Evolutionary conservation across 1,284 basidiomycete species (phyloP).

Genomic region (Ustilago loliicola): DNA sequence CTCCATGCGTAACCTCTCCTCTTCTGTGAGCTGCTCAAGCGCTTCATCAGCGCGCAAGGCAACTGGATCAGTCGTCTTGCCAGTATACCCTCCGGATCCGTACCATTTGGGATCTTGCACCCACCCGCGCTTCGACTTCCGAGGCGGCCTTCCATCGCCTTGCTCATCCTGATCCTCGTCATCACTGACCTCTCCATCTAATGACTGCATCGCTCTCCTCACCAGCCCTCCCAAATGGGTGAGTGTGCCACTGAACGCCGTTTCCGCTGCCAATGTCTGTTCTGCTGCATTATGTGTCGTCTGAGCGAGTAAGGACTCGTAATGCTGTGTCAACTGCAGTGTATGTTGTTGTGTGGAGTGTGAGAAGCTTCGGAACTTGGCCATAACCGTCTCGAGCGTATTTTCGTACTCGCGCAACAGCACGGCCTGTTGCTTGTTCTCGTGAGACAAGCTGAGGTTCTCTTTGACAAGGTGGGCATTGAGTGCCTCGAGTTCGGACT

Average conservation of each 20-base stretch:
- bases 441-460: slow-evolving; percentile 89
- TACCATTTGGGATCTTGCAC: slow-evolving; percentile 58
- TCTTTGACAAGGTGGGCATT: slow-evolving; percentile 92
- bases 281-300: slow-evolving; percentile 56
- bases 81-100: slow-evolving; percentile 65
- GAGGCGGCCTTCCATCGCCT: slow-evolving; percentile 5
- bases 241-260: slow-evolving; percentile 54
- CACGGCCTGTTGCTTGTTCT: slow-evolving; percentile 90
- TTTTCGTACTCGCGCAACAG: slow-evolving; percentile 94
- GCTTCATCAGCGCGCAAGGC: slow-evolving; percentile 52
- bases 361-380: slow-evolving; percentile 92
- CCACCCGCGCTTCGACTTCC: slow-evolving; percentile 41
- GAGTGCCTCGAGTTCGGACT: slow-evolving; percentile 89
- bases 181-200: slow-evolving; percentile 57
- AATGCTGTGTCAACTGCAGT: slow-evolving; percentile 87
- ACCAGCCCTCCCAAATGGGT: slow-evolving; percentile 59
- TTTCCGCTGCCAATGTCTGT: slow-evolving; percentile 51
- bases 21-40: slow-evolving; percentile 60
- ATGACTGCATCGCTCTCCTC: slow-evolving; percentile 53
- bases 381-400: slow-evolving; percentile 95
- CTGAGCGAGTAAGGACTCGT: slow-evolving; percentile 81
- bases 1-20: slow-evolving; percentile 63
- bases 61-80: slow-evolving; percentile 54
- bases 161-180: slow-evolving; percentile 21
- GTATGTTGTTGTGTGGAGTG: slow-evolving; percentile 92